These are phyloP conservation scores for Volvox carteri DNA, from an alignment of 163 green algal species.

Conservation along the genomic window DNA sequence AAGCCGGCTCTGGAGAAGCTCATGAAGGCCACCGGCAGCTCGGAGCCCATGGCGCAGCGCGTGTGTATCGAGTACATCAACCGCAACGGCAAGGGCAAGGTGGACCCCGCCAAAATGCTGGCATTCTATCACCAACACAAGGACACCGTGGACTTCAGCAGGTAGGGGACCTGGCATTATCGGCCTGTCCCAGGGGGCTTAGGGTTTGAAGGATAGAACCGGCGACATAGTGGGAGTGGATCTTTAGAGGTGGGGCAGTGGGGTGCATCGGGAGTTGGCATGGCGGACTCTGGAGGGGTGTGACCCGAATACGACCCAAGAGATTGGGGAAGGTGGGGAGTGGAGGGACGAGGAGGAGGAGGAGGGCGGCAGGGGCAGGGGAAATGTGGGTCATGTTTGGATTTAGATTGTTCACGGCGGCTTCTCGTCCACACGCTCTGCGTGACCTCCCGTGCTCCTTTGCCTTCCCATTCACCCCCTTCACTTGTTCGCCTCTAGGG, in stretches of 20 bases:
- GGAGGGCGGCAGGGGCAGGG: background rate
- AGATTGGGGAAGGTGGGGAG: background rate
- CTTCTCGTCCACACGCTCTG: background rate
- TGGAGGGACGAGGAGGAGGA: background rate
- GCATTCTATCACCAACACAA: constrained; percentile 52
- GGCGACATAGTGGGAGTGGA: too few relatives aligned
- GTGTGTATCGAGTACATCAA: constrained; percentile 57
- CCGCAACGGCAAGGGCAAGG: constrained; percentile 41
- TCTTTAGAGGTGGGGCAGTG: too few relatives aligned
- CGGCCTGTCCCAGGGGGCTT: background rate
- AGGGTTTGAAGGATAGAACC: background rate
- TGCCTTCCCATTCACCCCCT: too few relatives aligned
- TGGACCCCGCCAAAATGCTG: constrained; percentile 51
- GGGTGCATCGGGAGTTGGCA: too few relatives aligned
- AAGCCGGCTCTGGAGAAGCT: constrained; percentile 54
- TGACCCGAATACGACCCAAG: too few relatives aligned
- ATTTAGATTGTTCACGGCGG: background rate
- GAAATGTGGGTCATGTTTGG: background rate
- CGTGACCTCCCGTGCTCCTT: background rate
- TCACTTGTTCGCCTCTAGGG: too few relatives aligned
- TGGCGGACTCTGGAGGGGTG: too few relatives aligned
- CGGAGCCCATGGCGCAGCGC: constrained; percentile 47
- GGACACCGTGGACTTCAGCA: constrained; percentile 56
- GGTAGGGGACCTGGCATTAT: too few relatives aligned
- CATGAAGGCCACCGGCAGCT: constrained; percentile 51